These are phyloP conservation scores for Hypholoma sublateritium DNA, from an alignment of 768 basidiomycete genomes.

Conservation along the genomic window DNA sequence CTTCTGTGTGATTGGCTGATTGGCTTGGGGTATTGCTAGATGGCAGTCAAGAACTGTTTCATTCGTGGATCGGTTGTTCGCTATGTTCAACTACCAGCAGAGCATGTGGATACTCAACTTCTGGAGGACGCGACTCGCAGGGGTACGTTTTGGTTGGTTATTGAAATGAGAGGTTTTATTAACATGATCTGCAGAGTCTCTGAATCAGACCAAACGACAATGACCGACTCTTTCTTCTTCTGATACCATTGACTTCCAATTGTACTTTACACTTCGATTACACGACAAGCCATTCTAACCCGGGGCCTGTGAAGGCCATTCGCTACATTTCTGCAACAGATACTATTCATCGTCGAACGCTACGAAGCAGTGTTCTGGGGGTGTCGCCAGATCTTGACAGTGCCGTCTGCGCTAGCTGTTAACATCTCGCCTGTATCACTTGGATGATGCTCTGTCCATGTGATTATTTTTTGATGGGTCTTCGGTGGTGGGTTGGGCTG, in stretches of 20 bases:
- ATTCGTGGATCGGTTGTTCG: slow-evolving; percentile 98
- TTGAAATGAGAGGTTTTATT: too few species aligned
- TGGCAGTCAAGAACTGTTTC: slow-evolving; percentile 99
- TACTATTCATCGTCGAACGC: neutral
- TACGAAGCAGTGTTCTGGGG: slow-evolving; percentile 23
- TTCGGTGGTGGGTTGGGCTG: slow-evolving; percentile 74
- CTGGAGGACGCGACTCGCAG: slow-evolving; percentile 95
- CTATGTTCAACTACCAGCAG: slow-evolving; percentile 92
- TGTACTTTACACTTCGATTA: slow-evolving; percentile 13
- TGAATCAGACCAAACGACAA: slow-evolving; percentile 36
- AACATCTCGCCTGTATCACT: slow-evolving; percentile 79
- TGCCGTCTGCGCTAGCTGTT: slow-evolving; percentile 89
- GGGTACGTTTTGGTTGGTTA: slow-evolving; percentile 49
- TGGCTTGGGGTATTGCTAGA: slow-evolving; percentile 44
- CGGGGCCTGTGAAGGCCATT: neutral
- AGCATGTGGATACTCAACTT: slow-evolving; percentile 92
- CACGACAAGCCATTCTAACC: neutral
- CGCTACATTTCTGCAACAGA: neutral
- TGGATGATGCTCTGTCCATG: slow-evolving; percentile 92
- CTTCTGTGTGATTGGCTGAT: slow-evolving; percentile 1
- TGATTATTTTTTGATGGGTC: slow-evolving; percentile 81
- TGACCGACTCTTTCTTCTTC: neutral
- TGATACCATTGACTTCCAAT: neutral
- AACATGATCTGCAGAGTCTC: slow-evolving; percentile 36
- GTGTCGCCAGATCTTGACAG: slow-evolving; percentile 84